Base-by-base conservation (phyloP, 768 basidiomycete species). In the Tylopilus rubrobrunneus region DNA sequence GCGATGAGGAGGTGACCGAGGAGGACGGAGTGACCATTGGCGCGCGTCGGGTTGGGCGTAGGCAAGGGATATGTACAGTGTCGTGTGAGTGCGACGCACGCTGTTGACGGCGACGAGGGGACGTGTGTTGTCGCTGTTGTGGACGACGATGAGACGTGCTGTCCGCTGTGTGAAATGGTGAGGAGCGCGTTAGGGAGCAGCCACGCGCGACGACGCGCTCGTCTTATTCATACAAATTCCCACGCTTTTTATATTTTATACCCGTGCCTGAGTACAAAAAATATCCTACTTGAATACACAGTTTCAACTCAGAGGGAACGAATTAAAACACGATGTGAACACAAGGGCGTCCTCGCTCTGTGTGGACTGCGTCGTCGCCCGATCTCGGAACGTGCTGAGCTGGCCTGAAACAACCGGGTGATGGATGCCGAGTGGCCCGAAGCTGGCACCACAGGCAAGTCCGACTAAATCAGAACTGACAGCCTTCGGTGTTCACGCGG, bases 1-100 rank as follows among this genome's bases (percentile, higher is more conserved):
- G 89, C 47, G 89, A 92, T 64, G 86, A 84, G 54, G 89, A 89
- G 67, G 89, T 91, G 63, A 86, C 79, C 57, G 88, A 87, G 62
- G 87, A 90, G 56, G 86, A 82, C 53, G 89, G 86, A 37, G 88
- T 85, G 64, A 87, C 84, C 89, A 90, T 91, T 62, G 64, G 57
- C 56, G 68, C 68, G 68, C 70, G 70, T 63, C 69, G 29, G 52
- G 11, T 43, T 10, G 19, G 4, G 47, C 23, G 21, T 40, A 11
- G n/a, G 10, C n/a, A 11, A 27, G 48, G 59, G 1, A 19, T 34
- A 49, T 60, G 56, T 57, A 57, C 63, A 59, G 43, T 48, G 52
- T 23, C 52, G 53, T 56, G 37, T 8, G 57, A 60, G 56, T 59
- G 59, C 60, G 63, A 33, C 55, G 44, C 19, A 29, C 40, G 52